Evolutionary conservation across 768 basidiomycete species (phyloP).

Genomic region (Grammothele lineata): DNA sequence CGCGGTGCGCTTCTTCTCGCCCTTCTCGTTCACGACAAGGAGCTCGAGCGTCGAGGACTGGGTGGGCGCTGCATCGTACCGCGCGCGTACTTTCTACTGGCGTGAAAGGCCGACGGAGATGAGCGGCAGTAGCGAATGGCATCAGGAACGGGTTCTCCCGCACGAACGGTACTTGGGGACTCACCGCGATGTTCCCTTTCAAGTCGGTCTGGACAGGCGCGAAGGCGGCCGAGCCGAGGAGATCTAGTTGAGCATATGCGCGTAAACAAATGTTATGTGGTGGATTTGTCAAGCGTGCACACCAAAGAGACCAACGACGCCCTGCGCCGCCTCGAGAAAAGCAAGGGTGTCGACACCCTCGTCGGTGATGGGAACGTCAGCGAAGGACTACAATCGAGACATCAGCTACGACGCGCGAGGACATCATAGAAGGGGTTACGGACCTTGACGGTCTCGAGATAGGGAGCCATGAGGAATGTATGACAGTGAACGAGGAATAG

Average conservation of each 20-base stretch:
- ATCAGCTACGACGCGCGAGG: too few species aligned
- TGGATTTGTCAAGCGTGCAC: conserved; percentile 19
- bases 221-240: conserved; percentile 85
- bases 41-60: conserved; percentile 76
- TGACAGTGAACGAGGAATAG: conserved; percentile 13
- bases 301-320: conserved; percentile 91
- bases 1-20: conserved; percentile 81
- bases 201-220: conserved; percentile 79
- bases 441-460: conserved; percentile 68
- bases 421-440: conserved; percentile 15
- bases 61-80: conserved; percentile 63
- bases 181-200: conserved; percentile 86
- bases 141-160: neutral
- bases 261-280: neutral
- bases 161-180: conserved; percentile 27
- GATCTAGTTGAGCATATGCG: conserved; percentile 48
- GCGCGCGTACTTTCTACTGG: conserved; percentile 86
- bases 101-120: too few species aligned
- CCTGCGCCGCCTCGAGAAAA: conserved; percentile 87
- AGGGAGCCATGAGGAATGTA: conserved; percentile 57
- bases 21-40: conserved; percentile 79
- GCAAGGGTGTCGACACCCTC: conserved; percentile 82
- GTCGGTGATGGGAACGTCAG: conserved; percentile 82
- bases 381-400: conserved; percentile 69
- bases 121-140: neutral